A percentile compares a stretch with the other conserved stretches of the same genome.
Evolutionary conservation across 2,329 filamentous ascomycete species (phyloP).

Genomic region (Talaromyces rugulosus): DNA sequence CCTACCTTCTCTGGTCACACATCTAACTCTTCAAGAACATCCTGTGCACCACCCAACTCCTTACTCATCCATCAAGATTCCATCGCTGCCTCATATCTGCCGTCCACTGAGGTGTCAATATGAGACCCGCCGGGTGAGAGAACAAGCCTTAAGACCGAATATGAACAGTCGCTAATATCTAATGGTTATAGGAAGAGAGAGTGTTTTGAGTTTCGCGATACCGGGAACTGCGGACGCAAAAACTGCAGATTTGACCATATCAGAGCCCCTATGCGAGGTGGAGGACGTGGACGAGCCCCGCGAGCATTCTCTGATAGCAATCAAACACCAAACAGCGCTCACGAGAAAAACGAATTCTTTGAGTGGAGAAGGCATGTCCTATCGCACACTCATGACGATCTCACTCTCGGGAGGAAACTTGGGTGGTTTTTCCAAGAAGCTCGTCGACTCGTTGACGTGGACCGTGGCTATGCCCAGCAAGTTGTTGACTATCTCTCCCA

Average conservation of each 20-base stretch:
- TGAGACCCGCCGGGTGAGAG: neutral
- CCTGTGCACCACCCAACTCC: no score
- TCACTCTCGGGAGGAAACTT: constrained; percentile 7
- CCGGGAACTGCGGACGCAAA: constrained; percentile 1
- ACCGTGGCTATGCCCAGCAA: constrained; percentile 21
- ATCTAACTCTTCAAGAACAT: neutral
- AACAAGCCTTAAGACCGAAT: neutral
- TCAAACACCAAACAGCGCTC: neutral
- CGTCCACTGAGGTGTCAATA: neutral
- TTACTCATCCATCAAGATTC: neutral
- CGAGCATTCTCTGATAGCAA: neutral
- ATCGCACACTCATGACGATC: neutral
- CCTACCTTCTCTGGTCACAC: neutral
- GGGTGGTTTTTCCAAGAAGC: constrained; percentile 22
- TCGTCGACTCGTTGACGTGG: constrained; percentile 20
- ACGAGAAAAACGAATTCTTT: neutral
- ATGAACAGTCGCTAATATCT: neutral
- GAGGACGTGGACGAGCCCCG: neutral
- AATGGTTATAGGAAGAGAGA: neutral
- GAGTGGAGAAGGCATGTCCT: constrained; percentile 1
- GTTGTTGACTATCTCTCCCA: constrained; percentile 25
- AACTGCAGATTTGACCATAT: constrained; percentile 6
- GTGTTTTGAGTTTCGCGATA: neutral
- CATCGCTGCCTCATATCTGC: neutral
- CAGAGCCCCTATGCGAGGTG: neutral